Base-by-base conservation (phyloP, 169 alveolate species). In the Plasmodium reichenowi region DNA sequence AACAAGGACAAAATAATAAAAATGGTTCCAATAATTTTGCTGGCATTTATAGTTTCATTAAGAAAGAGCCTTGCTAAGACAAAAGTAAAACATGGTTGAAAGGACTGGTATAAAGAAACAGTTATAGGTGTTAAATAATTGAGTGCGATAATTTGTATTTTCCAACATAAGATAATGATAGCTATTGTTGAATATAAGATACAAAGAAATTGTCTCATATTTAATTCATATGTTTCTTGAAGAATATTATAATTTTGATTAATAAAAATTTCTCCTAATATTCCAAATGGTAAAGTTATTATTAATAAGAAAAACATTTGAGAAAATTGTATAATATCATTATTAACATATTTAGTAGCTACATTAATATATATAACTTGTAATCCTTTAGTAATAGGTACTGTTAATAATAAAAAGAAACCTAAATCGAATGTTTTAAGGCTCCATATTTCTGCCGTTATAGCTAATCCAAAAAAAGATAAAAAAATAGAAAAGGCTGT, bases 41-140 rank as follows among this genome's bases (percentile, higher is more conserved):
- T 59, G 56, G 71, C 45, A 29, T 89, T 89, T 38, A 92, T 88
- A 29, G 56, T 60, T 62, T 92, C 95, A 32, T 74, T 91, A 15
- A 92, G 80, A 56, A 92, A 78, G 10, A 92, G 70, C 38, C 66
- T 63, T 20, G 93, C 94, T 20, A 92, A 72, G 1, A 92, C 58
- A 54, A 92, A 88, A 32, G 95, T 92, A 20, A 92, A 88, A 9
- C 74, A 89, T 12, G 95, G 95, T 32, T 89, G 88, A 43, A 92
- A 72, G 5, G 94, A 80, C n/a, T 92, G 95, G 58, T 73, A 92
- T 50, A 92, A 58, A 17, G 95, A 75, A 32, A 92, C 94, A 8
- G 83, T 88, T 17, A 75, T 85, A 6, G 95, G 93, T 38, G 89
- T 66, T 62, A 93, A 56, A 83, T 67, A 24, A 78, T 73, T 89